Evolutionary conservation across 257 asterid genomes (phyloP), one percentile per base, ranked within the genome.

Genomic region (Fraxinus anomala): DNA sequence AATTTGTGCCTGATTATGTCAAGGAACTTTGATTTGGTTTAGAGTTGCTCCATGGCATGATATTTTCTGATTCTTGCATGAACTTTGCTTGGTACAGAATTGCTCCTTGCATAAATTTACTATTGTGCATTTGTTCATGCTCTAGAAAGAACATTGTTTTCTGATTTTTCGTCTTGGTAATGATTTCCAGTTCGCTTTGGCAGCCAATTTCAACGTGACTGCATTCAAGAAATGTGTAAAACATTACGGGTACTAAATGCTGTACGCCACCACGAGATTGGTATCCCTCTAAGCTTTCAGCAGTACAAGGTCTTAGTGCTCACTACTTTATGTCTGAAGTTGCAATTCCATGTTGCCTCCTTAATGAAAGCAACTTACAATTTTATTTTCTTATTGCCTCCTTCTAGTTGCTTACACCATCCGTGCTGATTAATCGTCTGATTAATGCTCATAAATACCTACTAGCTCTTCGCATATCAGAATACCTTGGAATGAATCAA

Each of bases 161-260:
- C 91, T 90, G 92, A 86, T 89, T 90, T 42, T 86, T 85, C 77
- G 85, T 86, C 89, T 88, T 88, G 90, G 72, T 93, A 89, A 79
- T 92, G 94, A 92, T 89, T 87, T 85, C 91, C 94, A 87, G 94
- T 91, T 93, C 91, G 89, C 90, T 91, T 93, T 92, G 89, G 90
- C 97, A 96, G 99, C 91, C 93, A 92, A 81, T 84, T 92, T 87
- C 97, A 90, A 79, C 98, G 96, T 86, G 98, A 96, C 82, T 85
- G 80, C 83, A 88, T 96, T 80, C 92, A 87, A 79, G 99, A 96
- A 83, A 93, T 87, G 92, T 88, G 91, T 77, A 91, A 89, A 84
- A 89, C 82, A 59, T 85, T 96, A 78, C 97, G 98, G 72, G 97
- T 96, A 59, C 79, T 96, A 73, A 96, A 96, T 92, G 95, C 92